Evolutionary conservation across 352 stramenopile species (phyloP).

Genomic region (Phytophthora kernoviae): DNA sequence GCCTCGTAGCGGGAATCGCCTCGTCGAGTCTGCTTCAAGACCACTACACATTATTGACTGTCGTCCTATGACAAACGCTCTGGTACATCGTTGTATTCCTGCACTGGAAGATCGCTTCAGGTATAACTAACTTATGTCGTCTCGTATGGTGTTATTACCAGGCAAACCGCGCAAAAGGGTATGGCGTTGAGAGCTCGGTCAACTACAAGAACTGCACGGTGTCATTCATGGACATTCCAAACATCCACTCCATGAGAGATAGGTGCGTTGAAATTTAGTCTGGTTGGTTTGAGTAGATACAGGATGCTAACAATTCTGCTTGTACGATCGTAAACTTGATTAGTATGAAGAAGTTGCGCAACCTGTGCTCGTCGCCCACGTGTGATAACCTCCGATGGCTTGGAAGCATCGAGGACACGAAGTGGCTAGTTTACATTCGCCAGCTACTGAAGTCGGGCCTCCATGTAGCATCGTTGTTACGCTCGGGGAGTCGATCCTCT

Average conservation of each 20-base stretch:
- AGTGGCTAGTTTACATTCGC: constrained; percentile 96
- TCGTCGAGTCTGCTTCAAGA: constrained; percentile 69
- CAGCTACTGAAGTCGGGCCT: constrained; percentile 92
- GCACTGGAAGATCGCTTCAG: not conserved
- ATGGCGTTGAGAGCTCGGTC: constrained; percentile 95
- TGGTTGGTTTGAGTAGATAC: not conserved
- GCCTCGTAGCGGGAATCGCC: constrained; percentile 67
- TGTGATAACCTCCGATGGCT: constrained; percentile 94
- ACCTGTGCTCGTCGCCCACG: constrained; percentile 74
- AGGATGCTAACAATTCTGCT: not conserved
- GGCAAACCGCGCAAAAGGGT: constrained; percentile 90
- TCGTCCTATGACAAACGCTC: constrained; percentile 76
- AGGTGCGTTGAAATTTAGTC: constrained; percentile 56
- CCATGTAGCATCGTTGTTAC: constrained; percentile 92
- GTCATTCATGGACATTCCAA: constrained; percentile 98
- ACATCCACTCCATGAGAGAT: constrained; percentile 99
- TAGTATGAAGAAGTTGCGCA: constrained; percentile 77
- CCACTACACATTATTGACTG: constrained; percentile 86
- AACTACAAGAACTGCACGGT: constrained; percentile 95
- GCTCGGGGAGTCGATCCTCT: constrained; percentile 80
- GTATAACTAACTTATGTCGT: not conserved
- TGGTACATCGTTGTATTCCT: constrained; percentile 36
- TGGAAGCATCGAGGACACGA: constrained; percentile 94
- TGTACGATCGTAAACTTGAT: not conserved
- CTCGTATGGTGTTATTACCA: constrained; percentile 6